Base-by-base conservation (phyloP, 176 grass and related monocot species). In the Ensete glaucum region DNA sequence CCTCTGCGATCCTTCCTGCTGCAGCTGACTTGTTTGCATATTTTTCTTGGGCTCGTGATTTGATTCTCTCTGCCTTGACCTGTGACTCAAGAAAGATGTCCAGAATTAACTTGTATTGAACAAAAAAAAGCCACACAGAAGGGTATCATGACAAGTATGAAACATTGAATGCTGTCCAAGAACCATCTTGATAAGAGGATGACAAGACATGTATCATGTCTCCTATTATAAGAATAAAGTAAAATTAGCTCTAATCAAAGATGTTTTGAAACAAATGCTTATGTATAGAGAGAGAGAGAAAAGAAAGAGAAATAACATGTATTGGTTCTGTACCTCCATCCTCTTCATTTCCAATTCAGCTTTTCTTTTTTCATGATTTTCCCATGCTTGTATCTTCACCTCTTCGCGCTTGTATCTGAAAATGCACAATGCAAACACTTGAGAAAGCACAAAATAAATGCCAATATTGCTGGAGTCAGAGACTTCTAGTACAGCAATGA, bases 361-460 rank as follows among this genome's bases (percentile, higher is more conserved):
- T 79, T 87, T 97, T 52, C 90, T 77, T 79, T 88, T 97, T 78
- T 93, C 90, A 17, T 97, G 94, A 78, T 97, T 93, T 77, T 93
- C 94, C 94, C 94, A 97, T 2, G 94, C 94, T 67, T 97, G 90
- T 76, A 97, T 97, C 74, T 88, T 85, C 81, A 93, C 82, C 75
- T 97, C 90, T 74, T 97, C 88, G 20, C 88, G 80, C 76, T 93
- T 97, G 80, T 91, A 97, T 74, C 94, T 97, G 72, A 76, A 78
- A 69, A 20, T 69, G 3, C 8, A 68, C 1, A 79, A 77, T 27
- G 29, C 34, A 50, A 60, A 21, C 73, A 27, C 11, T 60, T 75
- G n/a, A 43, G 24, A 13, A 19, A 11, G 13, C 17, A 48, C 52
- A 1, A 48, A 57, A 15, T 6, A 50, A 50, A 50, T 69, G 16